These are phyloP conservation scores for Cystobasidiaceae sp. DNA, from an alignment of 1,284 basidiomycete species.

Conservation along the genomic window DNA sequence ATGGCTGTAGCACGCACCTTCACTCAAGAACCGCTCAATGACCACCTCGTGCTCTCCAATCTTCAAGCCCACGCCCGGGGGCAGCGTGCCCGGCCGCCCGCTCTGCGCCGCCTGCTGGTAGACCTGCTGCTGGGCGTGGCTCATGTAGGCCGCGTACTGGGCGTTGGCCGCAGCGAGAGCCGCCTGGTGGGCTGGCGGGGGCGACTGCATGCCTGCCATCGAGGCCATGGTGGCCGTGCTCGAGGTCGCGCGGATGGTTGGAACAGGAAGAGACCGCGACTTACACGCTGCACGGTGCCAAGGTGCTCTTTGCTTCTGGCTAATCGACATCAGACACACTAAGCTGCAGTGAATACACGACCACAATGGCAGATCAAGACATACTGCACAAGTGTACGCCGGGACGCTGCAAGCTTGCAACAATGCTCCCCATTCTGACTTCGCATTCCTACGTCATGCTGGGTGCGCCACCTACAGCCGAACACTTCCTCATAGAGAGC, in stretches of 20 bases:
- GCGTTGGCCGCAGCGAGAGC: not conserved
- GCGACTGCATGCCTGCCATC: not conserved
- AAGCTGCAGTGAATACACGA: too few relatives aligned
- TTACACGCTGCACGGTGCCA: too few relatives aligned
- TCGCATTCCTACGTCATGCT: not conserved
- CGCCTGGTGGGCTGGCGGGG: not conserved
- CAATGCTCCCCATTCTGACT: too few relatives aligned
- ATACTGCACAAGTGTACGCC: constrained; percentile 21
- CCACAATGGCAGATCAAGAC: constrained; percentile 17
- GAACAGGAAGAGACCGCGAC: too few relatives aligned
- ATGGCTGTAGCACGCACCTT: constrained; percentile 67
- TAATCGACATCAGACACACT: too few relatives aligned
- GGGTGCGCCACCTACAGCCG: not conserved
- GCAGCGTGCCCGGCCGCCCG: constrained; percentile 47
- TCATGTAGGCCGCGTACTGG: constrained; percentile 1
- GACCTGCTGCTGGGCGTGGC: constrained; percentile 24
- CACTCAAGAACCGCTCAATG: constrained; percentile 82
- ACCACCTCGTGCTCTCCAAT: constrained; percentile 86
- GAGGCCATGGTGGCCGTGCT: too few relatives aligned
- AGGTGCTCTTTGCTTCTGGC: too few relatives aligned
- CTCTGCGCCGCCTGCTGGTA: constrained; percentile 14
- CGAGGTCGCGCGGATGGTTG: too few relatives aligned
- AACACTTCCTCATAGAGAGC: constrained; percentile 28
- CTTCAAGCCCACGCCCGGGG: constrained; percentile 73
- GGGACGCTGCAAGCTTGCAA: too few relatives aligned